Conservation (phyloP, 2,329 filamentous ascomycete species). For the Shiraia sp. region DNA sequence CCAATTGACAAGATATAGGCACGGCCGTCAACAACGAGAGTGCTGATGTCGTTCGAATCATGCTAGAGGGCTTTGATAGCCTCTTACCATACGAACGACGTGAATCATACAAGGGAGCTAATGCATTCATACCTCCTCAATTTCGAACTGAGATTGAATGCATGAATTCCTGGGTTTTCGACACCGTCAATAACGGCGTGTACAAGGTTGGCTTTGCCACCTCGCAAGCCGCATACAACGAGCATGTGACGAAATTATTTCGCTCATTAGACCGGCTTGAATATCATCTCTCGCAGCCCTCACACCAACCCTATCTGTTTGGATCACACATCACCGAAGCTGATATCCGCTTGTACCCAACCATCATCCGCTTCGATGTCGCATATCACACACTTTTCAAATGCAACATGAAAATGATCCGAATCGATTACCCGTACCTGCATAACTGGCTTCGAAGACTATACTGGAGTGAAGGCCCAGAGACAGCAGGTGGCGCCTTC, state of each 20-base stretch:
- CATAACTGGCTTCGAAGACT: conserved; percentile 79
- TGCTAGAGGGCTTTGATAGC: conserved; percentile 38
- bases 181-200: conserved; percentile 58
- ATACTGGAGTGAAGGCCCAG: conserved; percentile 69
- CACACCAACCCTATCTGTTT: conserved; percentile 70
- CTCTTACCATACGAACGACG: conserved; percentile 54
- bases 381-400: conserved; percentile 63
- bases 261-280: conserved; percentile 76
- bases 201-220: conserved; percentile 78
- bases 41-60: conserved; percentile 39
- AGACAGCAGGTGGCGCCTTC: conserved; percentile 33
- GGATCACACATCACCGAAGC: conserved; percentile 61
- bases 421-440: conserved; percentile 77
- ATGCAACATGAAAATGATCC: conserved; percentile 83
- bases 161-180: conserved; percentile 80
- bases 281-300: conserved; percentile 61
- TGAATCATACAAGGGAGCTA: conserved; percentile 54
- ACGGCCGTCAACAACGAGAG: conserved; percentile 44
- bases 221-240: conserved; percentile 80
- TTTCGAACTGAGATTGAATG: conserved; percentile 73
- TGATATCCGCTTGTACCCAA: conserved; percentile 55
- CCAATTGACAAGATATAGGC: conserved; percentile 18
- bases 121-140: conserved; percentile 69
- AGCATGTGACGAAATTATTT: conserved; percentile 73
- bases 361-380: conserved; percentile 63